Evolutionary conservation across 2,329 filamentous ascomycete species (phyloP).

Genomic region (Ophiobolus disseminans): DNA sequence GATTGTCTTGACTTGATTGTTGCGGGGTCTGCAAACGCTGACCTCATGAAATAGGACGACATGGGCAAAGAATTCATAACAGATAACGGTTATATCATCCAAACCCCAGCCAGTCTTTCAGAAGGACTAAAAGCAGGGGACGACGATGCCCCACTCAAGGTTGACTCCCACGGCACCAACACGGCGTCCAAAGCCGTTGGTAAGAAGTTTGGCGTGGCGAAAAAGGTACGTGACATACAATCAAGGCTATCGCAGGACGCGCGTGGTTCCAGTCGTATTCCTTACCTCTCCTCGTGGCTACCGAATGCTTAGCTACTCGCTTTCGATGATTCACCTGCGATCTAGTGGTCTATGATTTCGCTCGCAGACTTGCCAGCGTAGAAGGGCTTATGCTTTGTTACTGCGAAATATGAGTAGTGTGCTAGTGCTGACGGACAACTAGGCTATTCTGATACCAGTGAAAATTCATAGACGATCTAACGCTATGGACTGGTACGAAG

Average conservation of each 20-base stretch:
- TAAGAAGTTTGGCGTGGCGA: not conserved
- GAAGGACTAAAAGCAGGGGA: not conserved
- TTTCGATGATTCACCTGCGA: constrained; percentile 1
- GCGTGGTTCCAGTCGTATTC: not conserved
- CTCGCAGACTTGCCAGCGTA: not conserved
- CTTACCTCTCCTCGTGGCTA: constrained; percentile 4
- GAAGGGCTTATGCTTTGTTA: constrained; percentile 1
- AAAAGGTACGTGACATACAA: constrained; percentile 1
- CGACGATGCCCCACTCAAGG: not conserved
- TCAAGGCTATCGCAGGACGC: constrained; percentile 1
- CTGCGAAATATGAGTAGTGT: constrained; percentile 1
- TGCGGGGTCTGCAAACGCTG: too few relatives aligned
- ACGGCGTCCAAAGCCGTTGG: constrained; percentile 3
- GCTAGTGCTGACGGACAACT: constrained; percentile 1
- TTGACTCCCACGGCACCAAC: not conserved
- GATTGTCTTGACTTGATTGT: too few relatives aligned
- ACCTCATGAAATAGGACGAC: constrained; percentile 1
- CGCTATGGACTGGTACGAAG: constrained; percentile 2
- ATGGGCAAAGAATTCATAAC: not conserved
- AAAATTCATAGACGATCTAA: not conserved
- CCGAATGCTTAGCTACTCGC: constrained; percentile 2
- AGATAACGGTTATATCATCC: not conserved
- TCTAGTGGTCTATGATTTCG: not conserved
- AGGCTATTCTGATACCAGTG: constrained; percentile 1
- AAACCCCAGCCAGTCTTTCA: not conserved